phyloP scores from a whole-genome alignment of 495 filamentous ascomycete species.

The Penicillium ucsense region DNA sequence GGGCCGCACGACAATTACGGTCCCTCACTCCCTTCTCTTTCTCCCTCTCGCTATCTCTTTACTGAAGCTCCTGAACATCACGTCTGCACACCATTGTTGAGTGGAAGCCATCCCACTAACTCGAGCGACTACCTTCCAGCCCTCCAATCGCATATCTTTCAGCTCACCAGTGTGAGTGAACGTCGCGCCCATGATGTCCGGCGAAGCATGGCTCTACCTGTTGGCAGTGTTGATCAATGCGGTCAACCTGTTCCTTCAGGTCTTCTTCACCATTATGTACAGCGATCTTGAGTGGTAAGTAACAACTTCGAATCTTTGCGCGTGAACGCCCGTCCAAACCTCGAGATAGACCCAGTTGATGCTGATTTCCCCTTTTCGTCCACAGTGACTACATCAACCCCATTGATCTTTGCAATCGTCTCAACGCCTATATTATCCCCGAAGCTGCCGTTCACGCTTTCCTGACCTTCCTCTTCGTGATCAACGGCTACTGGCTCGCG shows the following conservation, averaged over 20 bases:
- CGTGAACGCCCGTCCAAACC: too few relatives aligned
- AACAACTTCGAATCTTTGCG: not conserved
- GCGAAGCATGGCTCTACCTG: constrained; percentile 98
- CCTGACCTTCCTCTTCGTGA: constrained; percentile 86
- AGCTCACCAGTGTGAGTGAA: constrained; percentile 1
- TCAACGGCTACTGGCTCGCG: constrained; percentile 98
- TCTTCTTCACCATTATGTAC: constrained; percentile 99
- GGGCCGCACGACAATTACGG: constrained; percentile 4
- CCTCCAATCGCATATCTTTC: not conserved
- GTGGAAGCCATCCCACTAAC: too few relatives aligned
- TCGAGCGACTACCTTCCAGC: not conserved
- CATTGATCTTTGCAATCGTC: constrained; percentile 99
- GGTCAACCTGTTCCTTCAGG: constrained; percentile 99
- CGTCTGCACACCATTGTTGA: too few relatives aligned
- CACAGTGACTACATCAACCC: constrained; percentile 98
- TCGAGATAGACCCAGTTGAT: too few relatives aligned
- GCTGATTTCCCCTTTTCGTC: constrained; percentile 14
- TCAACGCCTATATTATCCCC: constrained; percentile 98
- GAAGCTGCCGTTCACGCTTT: constrained; percentile 96
- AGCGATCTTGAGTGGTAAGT: constrained; percentile 94
- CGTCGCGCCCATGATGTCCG: constrained; percentile 67
- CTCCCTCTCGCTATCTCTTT: constrained; percentile 1
- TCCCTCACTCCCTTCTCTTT: not conserved
- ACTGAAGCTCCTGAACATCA: constrained; percentile 2
- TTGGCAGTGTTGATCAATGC: constrained; percentile 98